Percentiles rank a stretch among this genome's conserved stretches.
Conservation (phyloP, 2,329 filamentous ascomycete species). For the Phialocephala sp. region DNA sequence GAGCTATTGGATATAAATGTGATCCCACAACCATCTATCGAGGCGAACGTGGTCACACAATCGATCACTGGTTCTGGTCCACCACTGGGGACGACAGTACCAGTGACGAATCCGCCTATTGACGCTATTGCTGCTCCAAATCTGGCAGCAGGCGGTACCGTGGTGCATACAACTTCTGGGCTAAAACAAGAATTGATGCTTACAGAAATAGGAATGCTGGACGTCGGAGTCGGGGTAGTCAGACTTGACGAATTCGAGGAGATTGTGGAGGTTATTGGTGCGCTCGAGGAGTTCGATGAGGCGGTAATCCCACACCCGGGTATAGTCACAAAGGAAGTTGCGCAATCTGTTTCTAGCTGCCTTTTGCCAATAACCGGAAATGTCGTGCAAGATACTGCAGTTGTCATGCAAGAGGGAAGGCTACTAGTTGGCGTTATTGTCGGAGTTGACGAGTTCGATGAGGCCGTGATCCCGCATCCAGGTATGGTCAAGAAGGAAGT, state of each 20-base stretch:
- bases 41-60: not conserved
- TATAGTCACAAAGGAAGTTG: slow-evolving; percentile 14
- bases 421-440: not conserved
- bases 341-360: slow-evolving; percentile 1
- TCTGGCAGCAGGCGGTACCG: not conserved
- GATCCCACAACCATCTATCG: slow-evolving; percentile 1
- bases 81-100: not conserved
- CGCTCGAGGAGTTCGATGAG: slow-evolving; percentile 15
- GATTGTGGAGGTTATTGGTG: not conserved
- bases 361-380: not conserved
- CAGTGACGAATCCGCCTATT: slow-evolving; percentile 8
- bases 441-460: slow-evolving; percentile 11
- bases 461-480: slow-evolving; percentile 9
- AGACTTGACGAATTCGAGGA: slow-evolving; percentile 16
- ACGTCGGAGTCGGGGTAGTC: not conserved
- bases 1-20: slow-evolving; percentile 9
- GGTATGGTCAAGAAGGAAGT: slow-evolving; percentile 15
- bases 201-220: slow-evolving; percentile 4
- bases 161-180: slow-evolving; percentile 1
- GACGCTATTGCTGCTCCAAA: slow-evolving; percentile 1
- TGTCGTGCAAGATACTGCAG: slow-evolving; percentile 12
- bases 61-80: slow-evolving; percentile 5
- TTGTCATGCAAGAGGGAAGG: slow-evolving; percentile 12
- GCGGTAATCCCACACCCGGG: slow-evolving; percentile 15
- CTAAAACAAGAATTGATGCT: slow-evolving; percentile 4